Percentiles rank a stretch among this genome's conserved stretches.
These are phyloP conservation scores for Erysimum pusillum DNA, from an alignment of 441 rosid species.

Conservation along the genomic window DNA sequence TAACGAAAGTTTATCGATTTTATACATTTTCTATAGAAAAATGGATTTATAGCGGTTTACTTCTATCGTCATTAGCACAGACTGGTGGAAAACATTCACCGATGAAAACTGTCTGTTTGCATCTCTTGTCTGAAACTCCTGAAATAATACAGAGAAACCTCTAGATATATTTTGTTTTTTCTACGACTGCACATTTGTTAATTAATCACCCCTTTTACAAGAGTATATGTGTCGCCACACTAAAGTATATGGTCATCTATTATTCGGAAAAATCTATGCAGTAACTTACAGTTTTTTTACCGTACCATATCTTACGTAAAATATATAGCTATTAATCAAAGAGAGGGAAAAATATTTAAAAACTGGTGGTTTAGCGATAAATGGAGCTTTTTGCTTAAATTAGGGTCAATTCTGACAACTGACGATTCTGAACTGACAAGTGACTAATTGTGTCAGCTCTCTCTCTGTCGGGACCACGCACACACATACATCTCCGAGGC, in stretches of 20 bases:
- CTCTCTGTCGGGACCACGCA: constrained; percentile 48
- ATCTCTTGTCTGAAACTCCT: constrained; percentile 27
- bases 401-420: constrained; percentile 42
- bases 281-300: constrained; percentile 5
- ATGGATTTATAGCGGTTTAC: background rate
- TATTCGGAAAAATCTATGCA: background rate
- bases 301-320: background rate
- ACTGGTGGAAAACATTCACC: constrained; percentile 8
- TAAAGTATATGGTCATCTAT: background rate
- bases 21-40: background rate
- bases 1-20: background rate
- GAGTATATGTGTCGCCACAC: background rate
- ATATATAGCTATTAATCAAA: background rate
- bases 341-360: background rate
- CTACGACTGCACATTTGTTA: background rate
- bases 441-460: constrained; percentile 50
- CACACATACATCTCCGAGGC: constrained; percentile 21
- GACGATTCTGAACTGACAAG: constrained; percentile 49
- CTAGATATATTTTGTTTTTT: constrained; percentile 22
- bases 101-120: constrained; percentile 29
- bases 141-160: constrained; percentile 38
- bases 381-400: constrained; percentile 23
- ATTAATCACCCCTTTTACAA: background rate
- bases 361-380: constrained; percentile 23
- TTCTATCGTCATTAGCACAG: background rate